A percentile compares a stretch with the other conserved stretches of the same genome.
These are phyloP conservation scores for Microdochium paspali DNA, from an alignment of 2,329 filamentous ascomycete species.

Conservation along the genomic window DNA sequence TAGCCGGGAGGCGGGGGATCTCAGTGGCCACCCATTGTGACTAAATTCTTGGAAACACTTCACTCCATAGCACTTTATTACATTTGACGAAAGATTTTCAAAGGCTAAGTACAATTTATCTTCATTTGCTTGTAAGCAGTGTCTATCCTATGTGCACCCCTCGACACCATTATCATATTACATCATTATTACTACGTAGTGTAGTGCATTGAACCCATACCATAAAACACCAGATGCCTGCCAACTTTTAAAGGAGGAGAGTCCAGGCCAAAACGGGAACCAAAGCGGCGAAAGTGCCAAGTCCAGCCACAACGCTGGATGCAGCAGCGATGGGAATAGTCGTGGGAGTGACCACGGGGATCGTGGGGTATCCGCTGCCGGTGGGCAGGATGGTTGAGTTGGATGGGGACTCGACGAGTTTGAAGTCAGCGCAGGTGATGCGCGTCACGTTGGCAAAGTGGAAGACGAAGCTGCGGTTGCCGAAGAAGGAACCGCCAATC, in stretches of 20 bases:
- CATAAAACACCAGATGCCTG: no score
- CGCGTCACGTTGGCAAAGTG: slow-evolving; percentile 56
- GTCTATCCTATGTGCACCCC: no score
- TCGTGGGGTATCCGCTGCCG: not conserved
- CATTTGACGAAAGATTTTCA: no score
- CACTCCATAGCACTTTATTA: no score
- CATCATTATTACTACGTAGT: no score
- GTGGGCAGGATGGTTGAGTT: not conserved
- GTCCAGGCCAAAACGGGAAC: not conserved
- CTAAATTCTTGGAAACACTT: no score
- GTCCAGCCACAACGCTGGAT: not conserved
- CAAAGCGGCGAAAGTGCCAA: not conserved
- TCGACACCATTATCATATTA: no score
- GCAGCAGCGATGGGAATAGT: not conserved
- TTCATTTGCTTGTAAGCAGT: no score
- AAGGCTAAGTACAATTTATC: no score
- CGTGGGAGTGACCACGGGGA: not conserved
- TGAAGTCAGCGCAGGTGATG: slow-evolving; percentile 57
- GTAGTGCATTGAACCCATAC: no score
- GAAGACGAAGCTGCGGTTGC: slow-evolving; percentile 54
- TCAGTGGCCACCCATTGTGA: no score
- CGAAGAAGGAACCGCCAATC: slow-evolving; percentile 45
- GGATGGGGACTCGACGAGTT: slow-evolving; percentile 10
- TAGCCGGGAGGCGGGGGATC: no score
- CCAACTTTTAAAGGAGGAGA: not conserved